A percentile compares a stretch with the other conserved stretches of the same genome.
Evolutionary conservation across 148 eudicot species (phyloP).

Genomic region (Polygonum maritimum): DNA sequence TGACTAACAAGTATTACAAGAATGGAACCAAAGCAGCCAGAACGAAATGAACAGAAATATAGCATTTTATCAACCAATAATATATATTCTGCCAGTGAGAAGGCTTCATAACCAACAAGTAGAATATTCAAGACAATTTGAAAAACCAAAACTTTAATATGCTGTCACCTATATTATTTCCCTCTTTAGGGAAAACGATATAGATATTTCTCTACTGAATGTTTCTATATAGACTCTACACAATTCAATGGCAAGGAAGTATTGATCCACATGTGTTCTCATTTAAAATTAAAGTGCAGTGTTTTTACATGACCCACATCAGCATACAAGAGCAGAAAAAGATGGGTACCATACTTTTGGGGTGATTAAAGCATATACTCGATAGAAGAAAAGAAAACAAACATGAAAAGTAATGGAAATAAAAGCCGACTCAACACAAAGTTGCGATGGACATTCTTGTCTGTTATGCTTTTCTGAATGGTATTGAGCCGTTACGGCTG

Average conservation of each 20-base stretch:
- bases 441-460: slow-evolving; percentile 36
- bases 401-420: background rate
- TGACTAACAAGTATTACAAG: background rate
- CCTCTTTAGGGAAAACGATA: background rate
- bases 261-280: background rate
- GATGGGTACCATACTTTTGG: background rate
- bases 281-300: background rate
- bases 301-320: background rate
- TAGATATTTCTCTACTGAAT: too few relatives aligned
- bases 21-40: background rate
- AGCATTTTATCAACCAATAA: background rate
- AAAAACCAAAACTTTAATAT: background rate
- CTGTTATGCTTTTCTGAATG: slow-evolving; percentile 39
- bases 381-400: background rate
- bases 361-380: background rate
- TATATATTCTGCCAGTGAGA: too few relatives aligned
- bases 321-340: background rate
- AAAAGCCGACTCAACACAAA: slow-evolving; percentile 43
- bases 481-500: slow-evolving; percentile 17
- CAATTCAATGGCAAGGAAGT: background rate
- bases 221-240: too few relatives aligned
- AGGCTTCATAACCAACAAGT: background rate
- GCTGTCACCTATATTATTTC: background rate
- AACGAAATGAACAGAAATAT: background rate
- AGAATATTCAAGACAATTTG: background rate